Conservation (phyloP, 139 green algal genomes). For the Eudorina sp. region DNA sequence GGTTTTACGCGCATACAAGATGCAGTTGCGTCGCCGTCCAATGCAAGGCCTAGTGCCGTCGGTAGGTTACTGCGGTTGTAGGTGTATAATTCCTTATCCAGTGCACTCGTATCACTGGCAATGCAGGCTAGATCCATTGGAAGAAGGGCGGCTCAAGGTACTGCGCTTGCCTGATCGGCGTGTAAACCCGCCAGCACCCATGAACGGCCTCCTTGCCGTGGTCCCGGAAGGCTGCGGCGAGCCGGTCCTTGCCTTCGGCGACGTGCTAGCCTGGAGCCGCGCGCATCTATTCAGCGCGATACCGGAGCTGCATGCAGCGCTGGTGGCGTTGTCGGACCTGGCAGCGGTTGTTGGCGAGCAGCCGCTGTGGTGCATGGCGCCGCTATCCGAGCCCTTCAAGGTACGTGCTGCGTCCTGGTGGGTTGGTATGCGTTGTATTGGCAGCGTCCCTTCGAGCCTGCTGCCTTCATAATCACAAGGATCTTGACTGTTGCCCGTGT, state of each 20-base stretch:
- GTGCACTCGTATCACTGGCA: too few relatives aligned
- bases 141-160: constrained; percentile 57
- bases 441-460: background rate
- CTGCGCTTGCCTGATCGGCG: constrained; percentile 49
- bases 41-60: too few relatives aligned
- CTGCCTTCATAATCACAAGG: too few relatives aligned
- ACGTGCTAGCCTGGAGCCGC: constrained; percentile 51
- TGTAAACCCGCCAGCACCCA: constrained; percentile 5
- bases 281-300: constrained; percentile 51
- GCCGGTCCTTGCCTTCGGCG: background rate
- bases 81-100: too few relatives aligned
- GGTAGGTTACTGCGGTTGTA: too few relatives aligned
- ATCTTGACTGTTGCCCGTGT: too few relatives aligned
- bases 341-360: constrained; percentile 39
- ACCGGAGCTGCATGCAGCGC: constrained; percentile 43
- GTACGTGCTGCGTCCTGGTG: background rate
- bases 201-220: constrained; percentile 46
- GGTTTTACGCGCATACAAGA: background rate
- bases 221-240: background rate
- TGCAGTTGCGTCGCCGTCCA: background rate
- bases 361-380: constrained; percentile 62
- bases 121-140: constrained; percentile 55
- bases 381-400: constrained; percentile 47
- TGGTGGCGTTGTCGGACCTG: constrained; percentile 49
- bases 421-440: background rate